phyloP scores from a whole-genome alignment of 169 alveolate species.

The Plasmodium coatneyi region DNA sequence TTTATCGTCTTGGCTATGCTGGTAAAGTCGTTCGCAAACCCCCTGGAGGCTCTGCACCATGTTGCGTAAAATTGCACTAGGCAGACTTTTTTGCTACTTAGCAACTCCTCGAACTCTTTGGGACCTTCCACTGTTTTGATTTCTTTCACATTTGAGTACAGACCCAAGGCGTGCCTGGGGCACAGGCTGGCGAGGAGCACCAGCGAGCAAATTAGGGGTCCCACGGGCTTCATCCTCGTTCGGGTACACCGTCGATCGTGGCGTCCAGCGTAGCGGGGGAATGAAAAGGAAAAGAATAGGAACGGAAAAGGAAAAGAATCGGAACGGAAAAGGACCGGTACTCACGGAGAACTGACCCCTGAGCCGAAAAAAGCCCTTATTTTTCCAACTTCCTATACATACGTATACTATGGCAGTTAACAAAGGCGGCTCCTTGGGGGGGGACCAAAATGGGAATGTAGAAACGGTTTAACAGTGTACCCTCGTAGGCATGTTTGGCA shows the following conservation, averaged over 20 bases:
- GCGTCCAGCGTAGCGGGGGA: background rate
- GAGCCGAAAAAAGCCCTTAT: background rate
- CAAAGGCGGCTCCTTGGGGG: background rate
- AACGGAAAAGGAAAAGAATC: background rate
- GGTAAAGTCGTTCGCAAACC: constrained; percentile 78
- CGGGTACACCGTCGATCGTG: background rate
- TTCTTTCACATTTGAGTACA: constrained; percentile 74
- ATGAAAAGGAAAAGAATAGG: background rate
- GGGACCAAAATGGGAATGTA: background rate
- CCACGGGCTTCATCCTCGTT: constrained; percentile 27
- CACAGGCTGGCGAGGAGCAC: constrained; percentile 8
- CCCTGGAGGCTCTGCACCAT: constrained; percentile 78
- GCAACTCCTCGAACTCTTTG: constrained; percentile 47
- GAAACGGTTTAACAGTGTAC: background rate
- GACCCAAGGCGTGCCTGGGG: background rate
- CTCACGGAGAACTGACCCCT: background rate
- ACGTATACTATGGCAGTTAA: background rate
- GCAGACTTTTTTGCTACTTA: constrained; percentile 22
- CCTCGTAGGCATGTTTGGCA: background rate
- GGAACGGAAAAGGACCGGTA: background rate
- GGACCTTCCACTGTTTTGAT: constrained; percentile 71
- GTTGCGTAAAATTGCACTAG: constrained; percentile 26
- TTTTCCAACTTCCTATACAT: background rate
- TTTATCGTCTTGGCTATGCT: constrained; percentile 80
- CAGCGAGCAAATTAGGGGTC: background rate